phyloP scores from a whole-genome alignment of 129 eudicot genomes.

The Lonicera japonica region DNA sequence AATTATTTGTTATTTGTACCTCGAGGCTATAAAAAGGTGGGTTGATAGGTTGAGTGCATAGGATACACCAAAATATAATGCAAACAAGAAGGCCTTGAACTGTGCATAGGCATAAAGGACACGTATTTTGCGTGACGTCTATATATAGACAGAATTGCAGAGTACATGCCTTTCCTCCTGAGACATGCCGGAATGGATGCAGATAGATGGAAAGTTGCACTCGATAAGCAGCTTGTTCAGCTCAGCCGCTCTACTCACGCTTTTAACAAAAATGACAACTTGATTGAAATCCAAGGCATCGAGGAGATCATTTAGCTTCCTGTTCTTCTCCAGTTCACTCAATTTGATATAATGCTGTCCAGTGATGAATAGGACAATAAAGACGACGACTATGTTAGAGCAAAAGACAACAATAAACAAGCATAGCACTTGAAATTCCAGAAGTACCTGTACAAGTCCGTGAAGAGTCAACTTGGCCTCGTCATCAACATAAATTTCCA shows the following conservation, averaged over 20 bases:
- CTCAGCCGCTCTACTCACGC: constrained; percentile 92
- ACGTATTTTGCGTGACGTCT: too few species aligned
- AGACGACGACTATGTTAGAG: not conserved
- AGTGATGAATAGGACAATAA: not conserved
- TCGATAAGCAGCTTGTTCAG: constrained; percentile 79
- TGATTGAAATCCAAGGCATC: constrained; percentile 95
- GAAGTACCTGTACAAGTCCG: constrained; percentile 84
- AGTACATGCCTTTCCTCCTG: constrained; percentile 80
- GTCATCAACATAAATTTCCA: constrained; percentile 96
- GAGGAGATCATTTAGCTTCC: constrained; percentile 83
- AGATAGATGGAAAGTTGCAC: constrained; percentile 89
- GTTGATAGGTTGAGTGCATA: too few species aligned
- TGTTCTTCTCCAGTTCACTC: constrained; percentile 82
- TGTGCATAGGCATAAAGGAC: too few species aligned
- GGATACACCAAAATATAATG: too few species aligned
- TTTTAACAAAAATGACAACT: constrained; percentile 90
- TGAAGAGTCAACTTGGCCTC: constrained; percentile 94
- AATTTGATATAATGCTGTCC: constrained; percentile 90
- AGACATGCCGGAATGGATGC: constrained; percentile 95
- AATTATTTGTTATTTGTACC: too few species aligned
- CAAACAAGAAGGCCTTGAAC: too few species aligned
- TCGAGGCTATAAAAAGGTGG: too few species aligned
- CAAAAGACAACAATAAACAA: not conserved
- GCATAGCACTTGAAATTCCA: not conserved
- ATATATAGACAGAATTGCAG: not conserved